Evolutionary conservation across 768 basidiomycete genomes (phyloP).

Genomic region (Sporobolomyces pararoseus): DNA sequence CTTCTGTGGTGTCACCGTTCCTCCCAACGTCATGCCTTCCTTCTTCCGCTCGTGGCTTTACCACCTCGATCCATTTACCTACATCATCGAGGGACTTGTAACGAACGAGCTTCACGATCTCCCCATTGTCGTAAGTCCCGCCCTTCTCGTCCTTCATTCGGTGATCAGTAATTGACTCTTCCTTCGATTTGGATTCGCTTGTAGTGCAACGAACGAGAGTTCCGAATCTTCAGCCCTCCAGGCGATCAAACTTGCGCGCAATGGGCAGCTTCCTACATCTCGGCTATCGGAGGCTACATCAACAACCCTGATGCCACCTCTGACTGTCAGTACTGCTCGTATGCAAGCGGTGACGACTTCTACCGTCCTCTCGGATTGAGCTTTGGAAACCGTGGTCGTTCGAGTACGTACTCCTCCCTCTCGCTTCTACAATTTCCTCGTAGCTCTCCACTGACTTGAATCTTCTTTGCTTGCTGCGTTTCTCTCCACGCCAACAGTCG

Average conservation of each 20-base stretch:
- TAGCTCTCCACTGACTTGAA: not conserved
- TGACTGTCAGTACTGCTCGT: constrained; percentile 70
- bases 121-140: constrained; percentile 53
- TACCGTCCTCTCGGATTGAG: not conserved
- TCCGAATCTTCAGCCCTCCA: constrained; percentile 68
- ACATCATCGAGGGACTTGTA: constrained; percentile 66
- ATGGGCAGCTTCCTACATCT: constrained; percentile 69
- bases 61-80: constrained; percentile 62
- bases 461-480: not conserved
- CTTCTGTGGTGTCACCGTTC: constrained; percentile 79
- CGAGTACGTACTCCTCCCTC: constrained; percentile 1
- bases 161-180: not conserved
- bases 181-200: too few species aligned
- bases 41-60: constrained; percentile 82
- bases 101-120: constrained; percentile 74
- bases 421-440: not conserved
- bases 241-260: constrained; percentile 64
- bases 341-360: constrained; percentile 9
- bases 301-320: constrained; percentile 61
- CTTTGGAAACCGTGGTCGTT: constrained; percentile 4
- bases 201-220: constrained; percentile 63
- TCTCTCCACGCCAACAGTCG: too few species aligned
- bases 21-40: constrained; percentile 59
- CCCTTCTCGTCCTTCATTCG: not conserved
- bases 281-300: constrained; percentile 66